phyloP scores from a whole-genome alignment of 2,329 filamentous ascomycete species.

The Plenodomus lindquistii region DNA sequence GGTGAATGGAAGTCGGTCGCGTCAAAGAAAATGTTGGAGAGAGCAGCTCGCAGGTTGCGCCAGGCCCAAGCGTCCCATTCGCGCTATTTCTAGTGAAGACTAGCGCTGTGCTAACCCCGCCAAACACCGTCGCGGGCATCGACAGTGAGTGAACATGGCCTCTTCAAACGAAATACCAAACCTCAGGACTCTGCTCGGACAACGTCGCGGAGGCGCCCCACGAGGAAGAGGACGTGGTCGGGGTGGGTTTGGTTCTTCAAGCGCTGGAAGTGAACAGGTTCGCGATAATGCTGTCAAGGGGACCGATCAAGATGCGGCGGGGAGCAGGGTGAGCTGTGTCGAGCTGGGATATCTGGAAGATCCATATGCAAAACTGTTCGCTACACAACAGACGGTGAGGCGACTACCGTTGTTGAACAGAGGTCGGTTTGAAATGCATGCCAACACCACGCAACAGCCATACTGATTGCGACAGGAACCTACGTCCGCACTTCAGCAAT shows the following conservation, averaged over 20 bases:
- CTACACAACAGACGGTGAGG: slow-evolving; percentile 59
- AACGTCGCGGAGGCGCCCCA: slow-evolving; percentile 51
- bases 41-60: slow-evolving; percentile 12
- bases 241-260: slow-evolving; percentile 22
- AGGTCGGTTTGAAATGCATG: slow-evolving; percentile 58
- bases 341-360: slow-evolving; percentile 83
- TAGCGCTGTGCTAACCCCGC: slow-evolving; percentile 31
- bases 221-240: slow-evolving; percentile 53
- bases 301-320: slow-evolving; percentile 89
- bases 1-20: slow-evolving; percentile 16
- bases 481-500: slow-evolving; percentile 86
- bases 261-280: slow-evolving; percentile 40
- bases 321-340: slow-evolving; percentile 87
- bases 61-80: slow-evolving; percentile 23
- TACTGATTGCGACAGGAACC: slow-evolving; percentile 64
- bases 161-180: slow-evolving; percentile 75
- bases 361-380: slow-evolving; percentile 73
- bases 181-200: slow-evolving; percentile 64
- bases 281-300: slow-evolving; percentile 80
- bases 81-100: slow-evolving; percentile 1
- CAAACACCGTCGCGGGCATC: slow-evolving; percentile 22
- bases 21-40: slow-evolving; percentile 41
- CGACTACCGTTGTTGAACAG: slow-evolving; percentile 91
- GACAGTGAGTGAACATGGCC: slow-evolving; percentile 58
- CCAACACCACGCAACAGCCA: not conserved